Percentiles rank a stretch among this genome's conserved stretches.
Evolutionary conservation across 2,329 filamentous ascomycete genomes (phyloP).

Genomic region (Curvularia lunata): DNA sequence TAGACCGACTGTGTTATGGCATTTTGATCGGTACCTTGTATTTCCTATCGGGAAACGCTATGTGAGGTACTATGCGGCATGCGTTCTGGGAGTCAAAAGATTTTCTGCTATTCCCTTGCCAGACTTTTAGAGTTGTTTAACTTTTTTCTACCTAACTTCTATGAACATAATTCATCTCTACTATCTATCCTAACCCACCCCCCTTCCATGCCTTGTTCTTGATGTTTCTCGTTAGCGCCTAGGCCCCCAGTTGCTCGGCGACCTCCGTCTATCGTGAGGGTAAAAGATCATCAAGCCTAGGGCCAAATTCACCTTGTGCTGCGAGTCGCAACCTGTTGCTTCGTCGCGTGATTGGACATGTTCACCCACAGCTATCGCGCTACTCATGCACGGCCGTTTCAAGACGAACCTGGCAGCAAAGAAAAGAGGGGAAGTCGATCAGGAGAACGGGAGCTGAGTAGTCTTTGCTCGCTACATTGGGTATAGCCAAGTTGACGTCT

Average conservation of each 20-base stretch:
- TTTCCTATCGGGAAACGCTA: slow-evolving; percentile 32
- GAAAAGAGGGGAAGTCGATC: slow-evolving; percentile 18
- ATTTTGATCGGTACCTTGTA: slow-evolving; percentile 41
- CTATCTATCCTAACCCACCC: neutral
- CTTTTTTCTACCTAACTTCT: slow-evolving; percentile 34
- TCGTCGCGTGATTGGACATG: slow-evolving; percentile 7
- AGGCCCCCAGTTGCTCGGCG: neutral
- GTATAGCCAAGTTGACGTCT: slow-evolving; percentile 1
- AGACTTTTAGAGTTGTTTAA: slow-evolving; percentile 21
- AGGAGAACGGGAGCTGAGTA: slow-evolving; percentile 8
- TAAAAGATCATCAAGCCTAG: slow-evolving; percentile 10
- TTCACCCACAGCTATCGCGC: slow-evolving; percentile 1
- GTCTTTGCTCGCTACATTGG: neutral
- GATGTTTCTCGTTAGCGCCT: neutral
- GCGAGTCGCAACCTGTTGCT: slow-evolving; percentile 7
- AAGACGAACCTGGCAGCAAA: slow-evolving; percentile 9
- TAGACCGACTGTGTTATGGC: slow-evolving; percentile 41
- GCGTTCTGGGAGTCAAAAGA: slow-evolving; percentile 33
- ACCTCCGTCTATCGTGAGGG: slow-evolving; percentile 2
- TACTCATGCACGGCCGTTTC: slow-evolving; percentile 20
- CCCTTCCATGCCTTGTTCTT: neutral
- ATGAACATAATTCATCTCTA: slow-evolving; percentile 42
- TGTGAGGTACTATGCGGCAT: slow-evolving; percentile 28
- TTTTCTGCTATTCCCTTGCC: slow-evolving; percentile 19
- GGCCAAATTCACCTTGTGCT: slow-evolving; percentile 6